A percentile compares a stretch with the other conserved stretches of the same genome.
These are phyloP conservation scores for Prunus yedoensis DNA, from an alignment of 331 rosid genomes.

Conservation along the genomic window DNA sequence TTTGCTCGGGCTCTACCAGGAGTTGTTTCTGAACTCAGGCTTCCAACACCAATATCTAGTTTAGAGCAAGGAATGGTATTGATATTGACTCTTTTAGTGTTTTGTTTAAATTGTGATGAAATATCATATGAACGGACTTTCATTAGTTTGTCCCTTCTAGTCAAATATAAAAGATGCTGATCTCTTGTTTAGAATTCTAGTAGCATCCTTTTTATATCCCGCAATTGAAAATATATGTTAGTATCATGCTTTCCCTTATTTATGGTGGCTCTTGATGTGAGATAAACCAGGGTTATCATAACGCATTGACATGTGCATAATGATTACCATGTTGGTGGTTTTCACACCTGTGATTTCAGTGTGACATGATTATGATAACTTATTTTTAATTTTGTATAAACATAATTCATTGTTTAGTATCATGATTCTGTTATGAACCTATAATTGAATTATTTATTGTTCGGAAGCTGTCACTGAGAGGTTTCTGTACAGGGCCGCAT, in stretches of 20 bases:
- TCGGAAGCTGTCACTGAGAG: not conserved
- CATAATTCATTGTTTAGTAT: not conserved
- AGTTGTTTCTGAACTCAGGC: slow-evolving; percentile 66
- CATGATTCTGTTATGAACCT: not conserved
- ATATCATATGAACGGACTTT: not conserved
- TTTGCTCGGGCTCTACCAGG: slow-evolving; percentile 82
- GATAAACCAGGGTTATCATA: not conserved
- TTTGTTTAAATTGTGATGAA: slow-evolving; percentile 19
- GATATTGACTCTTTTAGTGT: slow-evolving; percentile 17
- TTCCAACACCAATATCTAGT: slow-evolving; percentile 72
- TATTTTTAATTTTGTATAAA: not conserved
- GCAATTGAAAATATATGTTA: slow-evolving; percentile 1
- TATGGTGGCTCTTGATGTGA: not conserved
- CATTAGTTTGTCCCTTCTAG: not conserved
- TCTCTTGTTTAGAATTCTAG: not conserved
- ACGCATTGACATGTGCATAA: not conserved
- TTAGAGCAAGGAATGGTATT: slow-evolving; percentile 88
- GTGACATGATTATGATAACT: not conserved
- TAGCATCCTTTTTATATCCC: not conserved
- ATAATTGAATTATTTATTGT: not conserved
- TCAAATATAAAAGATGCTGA: not conserved
- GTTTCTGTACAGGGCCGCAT: slow-evolving; percentile 48
- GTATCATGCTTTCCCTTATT: not conserved
- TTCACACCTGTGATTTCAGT: not conserved
- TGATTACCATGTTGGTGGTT: not conserved